Base-by-base conservation (phyloP, 805 yeast species). In the Saccharomycopsis sp. region DNA sequence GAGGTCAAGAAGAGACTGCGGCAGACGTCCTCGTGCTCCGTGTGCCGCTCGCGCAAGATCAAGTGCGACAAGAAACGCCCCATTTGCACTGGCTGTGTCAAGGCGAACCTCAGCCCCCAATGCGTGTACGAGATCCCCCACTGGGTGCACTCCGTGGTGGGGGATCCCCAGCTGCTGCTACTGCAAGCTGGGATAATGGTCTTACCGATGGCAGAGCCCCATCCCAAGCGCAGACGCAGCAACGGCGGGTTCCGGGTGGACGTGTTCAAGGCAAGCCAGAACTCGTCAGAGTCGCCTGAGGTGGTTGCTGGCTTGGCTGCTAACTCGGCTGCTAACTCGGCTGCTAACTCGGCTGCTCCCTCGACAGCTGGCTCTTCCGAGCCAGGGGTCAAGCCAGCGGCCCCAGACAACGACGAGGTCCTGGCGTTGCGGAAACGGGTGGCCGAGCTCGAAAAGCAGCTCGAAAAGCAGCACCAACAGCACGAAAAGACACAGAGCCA, bases 31-130 rank as follows among this genome's bases (percentile, higher is more conserved):
- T 59, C 65, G 3, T 60, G 65, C 43, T 38, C 56, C 9, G 56
- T 51, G 34, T 60, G 65, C 38, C 50, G 63, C 20, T 45, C 58
- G 31, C 51, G 60, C 26, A 60, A 60, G 43, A 52, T 58, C 42
- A 59, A 40, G 37, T 43, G 47, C 27, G 47, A 43, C 27, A 34
- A 36, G 13, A 16, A 7, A 7, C 35, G 47, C 8, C 47, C 47
- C 19, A 34, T 38, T 9, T 43, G 47, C 22, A 17, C 36, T 7
- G 19, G 36, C 13, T 43, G 47, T 23, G 22, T 32, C 22, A 38
- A 35, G 30, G 12, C 33, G 4, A 38, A 34, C 20, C 17, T 21
- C 12, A 25, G n/a, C 9, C 21, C 27, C 26, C 20, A 34, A 13
- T 43, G 47, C 21, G 6, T 13, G 17, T 43, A 43, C 21, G 47